Evolutionary conservation across 2,329 filamentous ascomycete genomes (phyloP), one percentile per base, ranked within the genome.

Genomic region (Nothophaeocryptopus gaeumannii): DNA sequence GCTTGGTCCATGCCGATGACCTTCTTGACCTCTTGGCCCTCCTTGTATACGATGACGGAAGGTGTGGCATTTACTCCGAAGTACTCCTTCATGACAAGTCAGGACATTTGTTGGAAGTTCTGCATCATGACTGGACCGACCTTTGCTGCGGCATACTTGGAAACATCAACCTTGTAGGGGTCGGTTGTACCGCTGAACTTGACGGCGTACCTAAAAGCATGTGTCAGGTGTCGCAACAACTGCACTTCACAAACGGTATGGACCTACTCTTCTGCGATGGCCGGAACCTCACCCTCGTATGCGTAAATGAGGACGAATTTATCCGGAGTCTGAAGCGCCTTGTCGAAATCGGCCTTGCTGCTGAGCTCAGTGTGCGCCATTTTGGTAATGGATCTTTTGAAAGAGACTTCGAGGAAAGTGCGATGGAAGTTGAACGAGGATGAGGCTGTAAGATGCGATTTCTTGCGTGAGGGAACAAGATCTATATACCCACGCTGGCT

Each of bases 241-340:
- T 26, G 20, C 20, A 26, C 7, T 26, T 26, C 11, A 29, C 12
- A 11, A 31, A 2, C 14, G 15, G 2, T 14, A 8, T 10, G 9
- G 7, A 16, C 61, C 49, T 57, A 67, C 65, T 63, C 60, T 31
- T 63, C 59, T n/a, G 64, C 65, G 12, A 56, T 50, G 5, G 54
- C 34, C 3, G 55, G 55, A 30, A 62, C 45, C 2, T 53, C 47
- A 43, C 58, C 58, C 43, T 63, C 58, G 59, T 67, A 61, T 36
- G 55, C 59, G 56, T 64, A 61, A 55, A 67, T 61, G 52, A 67
- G 58, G 48, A 67, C 64, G 45, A 63, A 64, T 43, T 64, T 63
- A 55, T 54, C 64, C 53, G 60, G 52, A 39, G 56, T 64, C 15
- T 52, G 49, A 47, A 67, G 47, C 36, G 64, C 63, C 32, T 58